These are phyloP conservation scores for Myriosclerotinia scirpicola DNA, from an alignment of 2,329 filamentous ascomycete genomes.

Conservation along the genomic window DNA sequence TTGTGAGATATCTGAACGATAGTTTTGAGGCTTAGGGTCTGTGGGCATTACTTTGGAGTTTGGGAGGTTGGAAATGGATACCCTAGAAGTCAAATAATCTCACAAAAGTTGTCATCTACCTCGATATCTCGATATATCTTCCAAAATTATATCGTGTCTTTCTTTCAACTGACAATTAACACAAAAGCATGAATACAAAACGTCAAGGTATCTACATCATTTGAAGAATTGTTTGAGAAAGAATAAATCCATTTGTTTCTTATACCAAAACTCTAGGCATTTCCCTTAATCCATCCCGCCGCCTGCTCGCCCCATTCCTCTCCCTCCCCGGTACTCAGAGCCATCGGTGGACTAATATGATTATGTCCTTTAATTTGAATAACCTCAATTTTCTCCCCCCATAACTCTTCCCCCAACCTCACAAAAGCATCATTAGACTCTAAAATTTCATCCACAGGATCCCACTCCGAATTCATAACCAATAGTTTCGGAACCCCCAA, in stretches of 20 bases:
- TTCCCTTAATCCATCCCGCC: slow-evolving; percentile 34
- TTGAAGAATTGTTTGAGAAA: not conserved
- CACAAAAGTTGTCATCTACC: not conserved
- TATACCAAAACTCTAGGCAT: not conserved
- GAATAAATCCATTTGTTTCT: not conserved
- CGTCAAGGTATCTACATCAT: not conserved
- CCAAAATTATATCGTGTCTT: not conserved
- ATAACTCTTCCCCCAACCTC: slow-evolving; percentile 31
- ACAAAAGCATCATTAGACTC: slow-evolving; percentile 36
- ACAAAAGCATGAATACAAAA: not conserved
- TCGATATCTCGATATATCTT: not conserved
- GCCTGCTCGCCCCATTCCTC: slow-evolving; percentile 39
- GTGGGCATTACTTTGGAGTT: slow-evolving; percentile 15
- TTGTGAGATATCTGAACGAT: slow-evolving; percentile 67
- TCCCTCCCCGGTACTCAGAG: slow-evolving; percentile 35
- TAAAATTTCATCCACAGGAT: slow-evolving; percentile 38
- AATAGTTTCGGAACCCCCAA: slow-evolving; percentile 32
- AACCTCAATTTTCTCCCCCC: slow-evolving; percentile 32
- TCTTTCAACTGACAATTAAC: not conserved
- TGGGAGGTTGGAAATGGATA: slow-evolving; percentile 27
- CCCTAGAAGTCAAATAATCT: slow-evolving; percentile 16
- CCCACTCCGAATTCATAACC: slow-evolving; percentile 34
- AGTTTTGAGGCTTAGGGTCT: slow-evolving; percentile 49
- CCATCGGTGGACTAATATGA: slow-evolving; percentile 37
- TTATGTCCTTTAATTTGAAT: slow-evolving; percentile 36